Conservation (phyloP, 2,329 filamentous ascomycete species). For the Cytospora piceae region DNA sequence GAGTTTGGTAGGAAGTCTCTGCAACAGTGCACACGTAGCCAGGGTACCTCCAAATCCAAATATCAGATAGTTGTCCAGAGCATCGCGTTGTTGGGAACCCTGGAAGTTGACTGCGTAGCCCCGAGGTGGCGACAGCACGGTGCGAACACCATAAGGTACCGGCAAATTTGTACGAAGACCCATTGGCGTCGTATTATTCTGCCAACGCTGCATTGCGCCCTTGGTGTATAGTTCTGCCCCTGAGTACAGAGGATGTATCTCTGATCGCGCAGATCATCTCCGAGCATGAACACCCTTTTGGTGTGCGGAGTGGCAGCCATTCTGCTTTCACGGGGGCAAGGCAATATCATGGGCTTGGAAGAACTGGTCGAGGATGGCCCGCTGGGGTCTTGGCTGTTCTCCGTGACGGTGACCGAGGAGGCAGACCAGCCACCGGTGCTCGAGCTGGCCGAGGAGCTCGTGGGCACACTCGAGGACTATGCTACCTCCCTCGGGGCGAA, state of each 20-base stretch:
- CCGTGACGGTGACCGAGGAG: slow-evolving; percentile 45
- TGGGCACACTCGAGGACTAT: slow-evolving; percentile 35
- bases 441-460: slow-evolving; percentile 36
- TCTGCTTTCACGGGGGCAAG: slow-evolving; percentile 35
- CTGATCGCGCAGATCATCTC: not conserved
- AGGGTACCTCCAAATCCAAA: too few relatives aligned
- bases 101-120: too few relatives aligned
- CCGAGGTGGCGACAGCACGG: too few relatives aligned
- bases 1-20: too few relatives aligned
- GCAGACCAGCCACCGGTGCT: slow-evolving; percentile 36
- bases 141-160: too few relatives aligned
- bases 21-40: too few relatives aligned
- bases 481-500: slow-evolving; percentile 37
- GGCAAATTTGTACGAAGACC: too few relatives aligned
- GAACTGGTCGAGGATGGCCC: slow-evolving; percentile 42
- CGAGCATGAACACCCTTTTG: slow-evolving; percentile 2
- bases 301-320: slow-evolving; percentile 37
- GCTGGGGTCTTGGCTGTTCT: slow-evolving; percentile 42
- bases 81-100: too few relatives aligned
- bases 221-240: slow-evolving; percentile 5
- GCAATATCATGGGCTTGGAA: slow-evolving; percentile 41
- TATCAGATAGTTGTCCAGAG: too few relatives aligned
- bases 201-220: slow-evolving; percentile 14
- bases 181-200: not conserved
- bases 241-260: slow-evolving; percentile 11